Percentiles rank a stretch among this genome's conserved stretches.
phyloP scores from a whole-genome alignment of 2,329 filamentous ascomycete species.

The Phaeophleospora eucalypticola region DNA sequence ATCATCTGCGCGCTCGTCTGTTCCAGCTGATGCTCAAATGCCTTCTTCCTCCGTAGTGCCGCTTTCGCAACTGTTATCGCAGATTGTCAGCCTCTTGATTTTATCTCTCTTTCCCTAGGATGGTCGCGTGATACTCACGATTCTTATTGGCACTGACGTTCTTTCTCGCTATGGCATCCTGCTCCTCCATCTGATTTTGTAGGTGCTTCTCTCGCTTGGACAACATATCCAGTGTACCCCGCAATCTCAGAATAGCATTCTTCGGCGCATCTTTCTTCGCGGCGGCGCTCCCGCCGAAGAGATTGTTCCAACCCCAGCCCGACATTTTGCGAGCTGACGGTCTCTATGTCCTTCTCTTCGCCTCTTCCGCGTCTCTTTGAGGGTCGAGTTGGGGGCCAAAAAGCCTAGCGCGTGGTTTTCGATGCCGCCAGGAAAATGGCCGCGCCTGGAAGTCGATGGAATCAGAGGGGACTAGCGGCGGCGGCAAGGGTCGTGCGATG shows the following conservation, averaged over 20 bases:
- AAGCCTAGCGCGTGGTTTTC: not conserved
- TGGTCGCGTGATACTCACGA: slow-evolving; percentile 54
- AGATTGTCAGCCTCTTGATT: slow-evolving; percentile 1
- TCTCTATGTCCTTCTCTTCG: too few species aligned
- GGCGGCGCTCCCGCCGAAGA: slow-evolving; percentile 75
- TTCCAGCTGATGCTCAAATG: slow-evolving; percentile 83
- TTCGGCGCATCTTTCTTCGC: slow-evolving; percentile 93
- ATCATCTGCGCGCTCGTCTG: slow-evolving; percentile 86
- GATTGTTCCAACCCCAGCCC: slow-evolving; percentile 57
- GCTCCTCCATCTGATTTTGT: slow-evolving; percentile 87
- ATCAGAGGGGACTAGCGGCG: not conserved
- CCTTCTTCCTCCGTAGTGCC: slow-evolving; percentile 90
- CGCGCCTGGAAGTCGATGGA: not conserved
- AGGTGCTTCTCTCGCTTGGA: slow-evolving; percentile 93
- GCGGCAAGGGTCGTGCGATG: not conserved
- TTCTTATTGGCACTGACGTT: slow-evolving; percentile 85
- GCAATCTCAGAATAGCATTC: slow-evolving; percentile 86
- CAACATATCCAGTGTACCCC: slow-evolving; percentile 92
- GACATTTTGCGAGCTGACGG: slow-evolving; percentile 36
- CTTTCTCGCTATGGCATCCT: slow-evolving; percentile 84
- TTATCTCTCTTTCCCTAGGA: not conserved
- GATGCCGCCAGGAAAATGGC: not conserved
- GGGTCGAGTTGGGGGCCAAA: not conserved
- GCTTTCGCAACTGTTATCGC: slow-evolving; percentile 70
- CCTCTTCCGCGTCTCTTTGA: not conserved